Percentiles rank a stretch among this genome's conserved stretches.
These are phyloP conservation scores for Alternaria arbusti DNA, from an alignment of 2,329 filamentous ascomycete species.

Conservation along the genomic window DNA sequence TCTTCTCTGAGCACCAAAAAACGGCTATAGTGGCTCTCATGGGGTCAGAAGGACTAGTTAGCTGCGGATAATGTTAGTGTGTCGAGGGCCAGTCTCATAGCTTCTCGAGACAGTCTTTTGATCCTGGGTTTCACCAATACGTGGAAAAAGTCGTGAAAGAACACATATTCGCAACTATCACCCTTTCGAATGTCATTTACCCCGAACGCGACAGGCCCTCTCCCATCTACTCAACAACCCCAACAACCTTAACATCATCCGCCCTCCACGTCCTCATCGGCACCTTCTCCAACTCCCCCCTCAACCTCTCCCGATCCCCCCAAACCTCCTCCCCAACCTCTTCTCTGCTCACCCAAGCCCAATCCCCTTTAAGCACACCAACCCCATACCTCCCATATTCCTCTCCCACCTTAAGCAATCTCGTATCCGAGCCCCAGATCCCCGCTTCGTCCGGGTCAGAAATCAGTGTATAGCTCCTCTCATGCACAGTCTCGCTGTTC, in stretches of 20 bases:
- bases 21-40: background rate
- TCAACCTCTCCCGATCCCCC: background rate
- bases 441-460: background rate
- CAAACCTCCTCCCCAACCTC: background rate
- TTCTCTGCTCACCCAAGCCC: background rate
- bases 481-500: background rate
- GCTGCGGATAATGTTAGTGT: background rate
- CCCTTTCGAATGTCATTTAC: no score
- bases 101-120: background rate
- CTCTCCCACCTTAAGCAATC: background rate
- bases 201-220: no score
- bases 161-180: no score
- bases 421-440: background rate
- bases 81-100: background rate
- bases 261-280: background rate
- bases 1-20: background rate
- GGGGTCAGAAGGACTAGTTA: background rate
- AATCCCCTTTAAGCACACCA: background rate
- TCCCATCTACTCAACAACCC: background rate
- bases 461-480: background rate
- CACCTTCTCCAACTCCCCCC: background rate
- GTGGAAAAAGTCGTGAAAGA: no score
- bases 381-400: background rate
- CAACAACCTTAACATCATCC: background rate
- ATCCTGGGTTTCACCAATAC: background rate